Conservation (phyloP, 2,329 filamentous ascomycete species). For the Trichoderma sp. region DNA sequence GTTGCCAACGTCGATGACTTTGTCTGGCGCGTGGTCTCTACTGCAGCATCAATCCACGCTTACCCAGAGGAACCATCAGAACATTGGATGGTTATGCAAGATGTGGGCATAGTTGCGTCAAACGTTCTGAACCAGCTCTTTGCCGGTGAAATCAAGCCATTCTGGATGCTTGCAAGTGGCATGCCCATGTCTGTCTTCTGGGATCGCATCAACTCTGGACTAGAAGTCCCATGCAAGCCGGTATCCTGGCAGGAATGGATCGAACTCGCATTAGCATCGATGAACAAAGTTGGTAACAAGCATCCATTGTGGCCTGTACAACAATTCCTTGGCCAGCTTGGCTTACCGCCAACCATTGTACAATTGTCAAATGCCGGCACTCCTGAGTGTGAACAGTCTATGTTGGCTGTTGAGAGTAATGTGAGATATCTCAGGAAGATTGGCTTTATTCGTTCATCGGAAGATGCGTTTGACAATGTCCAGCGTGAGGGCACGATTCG, state of each 20-base stretch:
- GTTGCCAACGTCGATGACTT: slow-evolving; percentile 28
- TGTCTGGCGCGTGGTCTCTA: slow-evolving; percentile 24
- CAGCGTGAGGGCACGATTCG: slow-evolving; percentile 3
- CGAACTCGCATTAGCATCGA: slow-evolving; percentile 4
- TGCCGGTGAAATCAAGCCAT: neutral
- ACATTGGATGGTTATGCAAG: slow-evolving; percentile 24
- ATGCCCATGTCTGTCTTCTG: slow-evolving; percentile 25
- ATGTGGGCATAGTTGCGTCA: slow-evolving; percentile 22
- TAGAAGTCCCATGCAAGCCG: slow-evolving; percentile 20
- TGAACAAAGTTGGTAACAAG: slow-evolving; percentile 19
- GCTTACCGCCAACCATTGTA: neutral
- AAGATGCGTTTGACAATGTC: neutral
- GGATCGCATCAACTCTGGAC: slow-evolving; percentile 22
- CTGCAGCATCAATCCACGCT: slow-evolving; percentile 18
- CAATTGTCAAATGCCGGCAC: neutral
- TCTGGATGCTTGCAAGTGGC: slow-evolving; percentile 20
- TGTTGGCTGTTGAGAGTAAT: slow-evolving; percentile 18
- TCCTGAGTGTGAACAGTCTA: neutral
- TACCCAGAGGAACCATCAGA: slow-evolving; percentile 20
- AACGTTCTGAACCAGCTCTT: slow-evolving; percentile 20
- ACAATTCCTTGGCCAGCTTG: slow-evolving; percentile 25
- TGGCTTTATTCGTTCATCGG: slow-evolving; percentile 40
- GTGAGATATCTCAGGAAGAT: slow-evolving; percentile 20
- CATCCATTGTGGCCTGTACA: slow-evolving; percentile 30
- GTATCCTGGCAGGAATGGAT: slow-evolving; percentile 23